Conservation (phyloP, 2,329 filamentous ascomycete species). For the Diplodia intermedia region DNA sequence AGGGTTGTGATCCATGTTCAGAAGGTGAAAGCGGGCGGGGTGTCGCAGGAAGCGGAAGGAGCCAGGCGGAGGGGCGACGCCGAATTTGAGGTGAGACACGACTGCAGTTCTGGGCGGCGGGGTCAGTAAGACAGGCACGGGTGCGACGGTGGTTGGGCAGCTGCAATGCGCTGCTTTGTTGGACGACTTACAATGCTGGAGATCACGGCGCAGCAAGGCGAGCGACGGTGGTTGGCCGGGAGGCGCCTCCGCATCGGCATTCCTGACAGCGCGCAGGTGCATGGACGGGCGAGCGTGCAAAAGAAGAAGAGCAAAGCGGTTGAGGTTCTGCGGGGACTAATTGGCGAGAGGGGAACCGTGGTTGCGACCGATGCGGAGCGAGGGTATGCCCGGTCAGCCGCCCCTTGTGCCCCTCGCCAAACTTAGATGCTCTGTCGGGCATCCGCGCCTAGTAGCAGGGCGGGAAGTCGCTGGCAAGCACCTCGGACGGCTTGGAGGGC, state of each 20-base stretch:
- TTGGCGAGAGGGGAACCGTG: slow-evolving; percentile 8
- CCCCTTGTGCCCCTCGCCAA: neutral
- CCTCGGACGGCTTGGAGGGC: slow-evolving; percentile 31
- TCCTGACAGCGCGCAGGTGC: slow-evolving; percentile 21
- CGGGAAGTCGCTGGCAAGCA: slow-evolving; percentile 33
- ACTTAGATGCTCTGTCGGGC: slow-evolving; percentile 4
- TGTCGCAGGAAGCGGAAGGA: neutral
- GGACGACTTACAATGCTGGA: slow-evolving; percentile 20
- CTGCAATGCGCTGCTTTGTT: slow-evolving; percentile 28
- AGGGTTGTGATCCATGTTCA: slow-evolving; percentile 4
- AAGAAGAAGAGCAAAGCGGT: neutral
- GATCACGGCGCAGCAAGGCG: slow-evolving; percentile 17
- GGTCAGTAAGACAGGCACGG: slow-evolving; percentile 23
- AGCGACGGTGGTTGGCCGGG: slow-evolving; percentile 19
- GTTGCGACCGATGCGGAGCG: slow-evolving; percentile 11
- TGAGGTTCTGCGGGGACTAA: neutral
- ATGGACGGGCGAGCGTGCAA: neutral
- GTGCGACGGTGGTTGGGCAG: slow-evolving; percentile 23
- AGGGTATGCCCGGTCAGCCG: slow-evolving; percentile 9
- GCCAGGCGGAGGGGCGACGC: slow-evolving; percentile 8
- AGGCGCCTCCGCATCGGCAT: slow-evolving; percentile 3
- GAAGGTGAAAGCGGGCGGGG: neutral
- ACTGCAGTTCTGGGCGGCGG: slow-evolving; percentile 8
- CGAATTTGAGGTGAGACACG: slow-evolving; percentile 14
- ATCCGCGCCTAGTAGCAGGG: slow-evolving; percentile 28